Percentiles rank a stretch among this genome's conserved stretches.
These are phyloP conservation scores for Arthrinium phaeospermum DNA, from an alignment of 2,329 filamentous ascomycete species.

Conservation along the genomic window DNA sequence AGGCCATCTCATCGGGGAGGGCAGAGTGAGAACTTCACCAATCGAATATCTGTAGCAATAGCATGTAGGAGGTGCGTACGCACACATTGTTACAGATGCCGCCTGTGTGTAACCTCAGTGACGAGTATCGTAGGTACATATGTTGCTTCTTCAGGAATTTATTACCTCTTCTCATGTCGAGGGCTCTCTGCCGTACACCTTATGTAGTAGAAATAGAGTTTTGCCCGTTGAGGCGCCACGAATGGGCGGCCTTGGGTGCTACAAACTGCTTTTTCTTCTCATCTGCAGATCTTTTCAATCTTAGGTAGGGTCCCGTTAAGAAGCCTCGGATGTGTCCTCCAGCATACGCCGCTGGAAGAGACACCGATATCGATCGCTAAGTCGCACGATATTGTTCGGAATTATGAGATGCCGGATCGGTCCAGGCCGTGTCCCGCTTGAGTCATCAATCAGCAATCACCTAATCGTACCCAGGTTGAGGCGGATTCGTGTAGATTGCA, in stretches of 20 bases:
- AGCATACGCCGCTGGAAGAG: background rate
- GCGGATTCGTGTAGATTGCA: background rate
- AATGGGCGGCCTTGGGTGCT: background rate
- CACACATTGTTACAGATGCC: background rate
- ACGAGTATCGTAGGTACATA: background rate
- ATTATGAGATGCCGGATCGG: background rate
- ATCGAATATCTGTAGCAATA: no score
- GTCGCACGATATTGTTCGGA: background rate
- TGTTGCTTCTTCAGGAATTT: background rate
- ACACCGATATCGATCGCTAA: background rate
- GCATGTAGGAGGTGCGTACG: background rate
- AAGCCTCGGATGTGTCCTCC: background rate
- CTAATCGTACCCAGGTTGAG: background rate
- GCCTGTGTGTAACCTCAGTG: background rate
- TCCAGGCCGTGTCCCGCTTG: background rate
- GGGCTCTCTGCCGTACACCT: background rate
- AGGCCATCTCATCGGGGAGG: background rate
- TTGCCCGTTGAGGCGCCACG: conserved; percentile 6
- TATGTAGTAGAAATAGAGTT: conserved; percentile 15
- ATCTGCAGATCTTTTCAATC: background rate
- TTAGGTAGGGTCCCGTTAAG: background rate
- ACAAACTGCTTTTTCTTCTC: background rate
- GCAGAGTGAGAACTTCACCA: background rate
- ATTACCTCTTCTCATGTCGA: background rate
- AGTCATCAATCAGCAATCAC: background rate